Evolutionary conservation across 2,329 filamentous ascomycete species (phyloP).

Genomic region (Venturia effusa): DNA sequence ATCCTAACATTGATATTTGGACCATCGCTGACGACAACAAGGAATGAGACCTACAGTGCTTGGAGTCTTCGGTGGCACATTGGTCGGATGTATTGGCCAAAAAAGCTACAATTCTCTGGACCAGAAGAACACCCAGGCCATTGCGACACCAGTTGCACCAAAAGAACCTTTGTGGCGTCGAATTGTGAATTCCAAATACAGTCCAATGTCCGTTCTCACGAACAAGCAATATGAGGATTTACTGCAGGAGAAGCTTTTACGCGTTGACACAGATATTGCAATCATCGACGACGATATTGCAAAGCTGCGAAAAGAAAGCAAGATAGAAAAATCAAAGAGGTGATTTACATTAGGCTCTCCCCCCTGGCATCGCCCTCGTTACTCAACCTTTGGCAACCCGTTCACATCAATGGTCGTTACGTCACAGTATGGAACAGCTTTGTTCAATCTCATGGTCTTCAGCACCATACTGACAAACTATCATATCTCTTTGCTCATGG

Average conservation of each 20-base stretch:
- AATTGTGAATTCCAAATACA: constrained; percentile 54
- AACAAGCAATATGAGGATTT: constrained; percentile 64
- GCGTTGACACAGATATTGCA: constrained; percentile 65
- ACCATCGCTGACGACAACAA: constrained; percentile 19
- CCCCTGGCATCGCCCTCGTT: not conserved
- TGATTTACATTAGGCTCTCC: no score
- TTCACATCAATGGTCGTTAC: not conserved
- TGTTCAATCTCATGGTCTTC: constrained; percentile 1
- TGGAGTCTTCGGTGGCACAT: constrained; percentile 46
- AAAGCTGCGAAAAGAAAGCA: constrained; percentile 27
- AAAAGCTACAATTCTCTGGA: constrained; percentile 42
- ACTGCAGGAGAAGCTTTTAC: constrained; percentile 59
- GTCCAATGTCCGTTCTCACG: constrained; percentile 57
- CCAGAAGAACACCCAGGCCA: constrained; percentile 28
- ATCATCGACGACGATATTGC: constrained; percentile 67
- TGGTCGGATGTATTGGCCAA: constrained; percentile 49
- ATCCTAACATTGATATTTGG: not conserved
- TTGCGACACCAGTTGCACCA: not conserved
- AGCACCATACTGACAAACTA: constrained; percentile 2
- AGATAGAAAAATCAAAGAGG: not conserved
- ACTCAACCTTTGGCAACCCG: not conserved
- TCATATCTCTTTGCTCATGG: not conserved
- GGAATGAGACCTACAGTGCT: constrained; percentile 45
- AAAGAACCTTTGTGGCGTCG: constrained; percentile 35
- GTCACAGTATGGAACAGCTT: constrained; percentile 1